Evolutionary conservation across 2,329 filamentous ascomycete genomes (phyloP), one percentile per base, ranked within the genome.

Genomic region (Colletotrichum aenigma): DNA sequence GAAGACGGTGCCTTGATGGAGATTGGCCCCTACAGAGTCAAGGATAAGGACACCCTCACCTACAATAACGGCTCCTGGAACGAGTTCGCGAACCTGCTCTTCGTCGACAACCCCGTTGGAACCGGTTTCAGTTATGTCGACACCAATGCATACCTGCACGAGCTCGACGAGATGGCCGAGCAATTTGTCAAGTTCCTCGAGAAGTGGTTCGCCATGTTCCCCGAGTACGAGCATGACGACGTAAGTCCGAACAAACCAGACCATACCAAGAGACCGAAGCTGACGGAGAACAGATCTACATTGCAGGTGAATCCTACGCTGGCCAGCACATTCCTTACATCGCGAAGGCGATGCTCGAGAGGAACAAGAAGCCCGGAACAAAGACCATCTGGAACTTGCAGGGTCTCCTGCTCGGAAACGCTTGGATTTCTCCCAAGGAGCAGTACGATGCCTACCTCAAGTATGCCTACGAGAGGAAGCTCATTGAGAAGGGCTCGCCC

Each of bases 301-400:
- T 99, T 78, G 95, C 96, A 2, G 97, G 97, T 79, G 97, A 99
- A 87, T 99, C 96, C 1, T 99, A 96, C 83, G 97, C 97, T 7
- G 97, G 97, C 60, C 97, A 98, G 83, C 94, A 98, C 85, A 98
- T 99, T 77, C 97, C 97, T 2, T 98, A 99, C 84, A 97, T 99
- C 78, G 94, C 96, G n/a, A 93, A 93, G 81, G 94, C 94, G 24
- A 98, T 99, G 71, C 88, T 98, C 74, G 93, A 96, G 64, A 95
- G 95, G 76, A 99, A 99, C 87, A 93, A 94, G 81, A 87, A 87
- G n/a, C 84, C 85, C 16, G 81, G 81, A 26, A 85, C 86, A 7
- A 85, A 86, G 70, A 83, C 86, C 55, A 83, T 85, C 30, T 99
- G 96, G 97, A 93, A 94, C 66, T 86, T 99, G 32, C 90, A 93